These are phyloP conservation scores for Saksenaea vasiformis DNA, from an alignment of 371 early-diverging fungal species.

Conservation along the genomic window DNA sequence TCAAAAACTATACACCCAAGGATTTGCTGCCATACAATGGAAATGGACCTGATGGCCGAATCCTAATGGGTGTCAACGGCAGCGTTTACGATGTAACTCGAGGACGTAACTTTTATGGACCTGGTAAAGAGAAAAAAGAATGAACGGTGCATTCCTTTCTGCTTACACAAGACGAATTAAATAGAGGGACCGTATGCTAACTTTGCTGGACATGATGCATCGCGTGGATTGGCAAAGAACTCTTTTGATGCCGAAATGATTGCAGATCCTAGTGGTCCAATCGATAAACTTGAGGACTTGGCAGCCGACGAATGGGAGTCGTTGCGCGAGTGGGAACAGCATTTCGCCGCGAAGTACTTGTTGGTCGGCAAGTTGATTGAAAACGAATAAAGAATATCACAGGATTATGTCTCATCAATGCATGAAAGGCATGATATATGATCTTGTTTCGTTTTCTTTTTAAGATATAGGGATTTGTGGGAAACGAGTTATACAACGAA, in stretches of 20 bases:
- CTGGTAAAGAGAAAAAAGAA: constrained; percentile 54
- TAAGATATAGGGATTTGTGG: too few species aligned
- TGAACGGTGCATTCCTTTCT: not conserved
- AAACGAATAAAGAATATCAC: constrained; percentile 25
- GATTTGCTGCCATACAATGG: constrained; percentile 68
- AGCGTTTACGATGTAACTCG: constrained; percentile 88
- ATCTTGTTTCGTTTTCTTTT: not conserved
- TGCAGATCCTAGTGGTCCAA: constrained; percentile 67
- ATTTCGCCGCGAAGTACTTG: constrained; percentile 75
- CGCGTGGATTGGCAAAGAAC: constrained; percentile 86
- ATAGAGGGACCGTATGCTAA: constrained; percentile 87
- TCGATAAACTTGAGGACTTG: constrained; percentile 83
- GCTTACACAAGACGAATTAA: not conserved
- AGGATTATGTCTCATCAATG: not conserved
- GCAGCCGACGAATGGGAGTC: constrained; percentile 73
- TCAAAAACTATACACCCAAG: constrained; percentile 71
- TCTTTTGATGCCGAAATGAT: constrained; percentile 87
- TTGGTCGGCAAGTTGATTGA: constrained; percentile 77
- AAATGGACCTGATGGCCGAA: constrained; percentile 46
- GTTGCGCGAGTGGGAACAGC: constrained; percentile 75
- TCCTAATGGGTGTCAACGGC: constrained; percentile 83
- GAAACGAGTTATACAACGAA: too few species aligned
- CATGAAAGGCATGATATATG: not conserved
- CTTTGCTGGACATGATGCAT: constrained; percentile 87
- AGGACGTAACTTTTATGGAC: constrained; percentile 90